phyloP scores from a whole-genome alignment of 2,329 filamentous ascomycete genomes.

The Aspergillus sp. region DNA sequence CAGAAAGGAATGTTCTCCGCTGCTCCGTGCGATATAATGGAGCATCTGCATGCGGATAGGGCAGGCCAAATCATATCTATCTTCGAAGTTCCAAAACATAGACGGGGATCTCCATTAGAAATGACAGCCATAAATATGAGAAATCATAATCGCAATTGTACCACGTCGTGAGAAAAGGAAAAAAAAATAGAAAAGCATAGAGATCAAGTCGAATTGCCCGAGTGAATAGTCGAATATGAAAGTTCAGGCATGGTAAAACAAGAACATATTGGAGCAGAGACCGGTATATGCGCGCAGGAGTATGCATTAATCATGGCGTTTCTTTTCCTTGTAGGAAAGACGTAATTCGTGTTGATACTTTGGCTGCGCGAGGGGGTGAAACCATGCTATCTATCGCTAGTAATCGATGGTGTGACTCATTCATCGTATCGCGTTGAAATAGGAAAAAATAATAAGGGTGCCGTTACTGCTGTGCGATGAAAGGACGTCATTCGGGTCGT shows the following conservation, averaged over 20 bases:
- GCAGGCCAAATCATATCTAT: constrained; percentile 20
- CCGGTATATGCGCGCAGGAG: constrained; percentile 11
- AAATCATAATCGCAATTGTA: constrained; percentile 19
- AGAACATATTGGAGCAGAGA: constrained; percentile 5
- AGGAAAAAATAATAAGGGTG: constrained; percentile 10
- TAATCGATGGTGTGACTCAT: constrained; percentile 31
- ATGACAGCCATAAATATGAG: constrained; percentile 16
- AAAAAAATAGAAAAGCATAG: not conserved
- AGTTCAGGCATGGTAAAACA: not conserved
- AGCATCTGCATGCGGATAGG: constrained; percentile 10
- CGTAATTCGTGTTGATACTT: constrained; percentile 23
- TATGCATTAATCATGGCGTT: constrained; percentile 21
- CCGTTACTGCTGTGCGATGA: not conserved
- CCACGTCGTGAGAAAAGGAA: constrained; percentile 7
- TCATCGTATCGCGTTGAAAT: constrained; percentile 23
- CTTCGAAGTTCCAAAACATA: constrained; percentile 16
- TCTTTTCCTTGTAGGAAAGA: constrained; percentile 16
- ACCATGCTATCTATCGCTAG: constrained; percentile 39
- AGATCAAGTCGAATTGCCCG: constrained; percentile 4
- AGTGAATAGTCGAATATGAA: not conserved
- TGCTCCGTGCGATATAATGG: not conserved
- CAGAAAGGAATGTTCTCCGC: constrained; percentile 16
- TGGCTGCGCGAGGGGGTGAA: constrained; percentile 25
- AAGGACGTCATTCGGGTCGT: constrained; percentile 24
- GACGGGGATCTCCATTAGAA: constrained; percentile 14